phyloP scores from a whole-genome alignment of 768 basidiomycete species.

The Gyrodon lividus region DNA sequence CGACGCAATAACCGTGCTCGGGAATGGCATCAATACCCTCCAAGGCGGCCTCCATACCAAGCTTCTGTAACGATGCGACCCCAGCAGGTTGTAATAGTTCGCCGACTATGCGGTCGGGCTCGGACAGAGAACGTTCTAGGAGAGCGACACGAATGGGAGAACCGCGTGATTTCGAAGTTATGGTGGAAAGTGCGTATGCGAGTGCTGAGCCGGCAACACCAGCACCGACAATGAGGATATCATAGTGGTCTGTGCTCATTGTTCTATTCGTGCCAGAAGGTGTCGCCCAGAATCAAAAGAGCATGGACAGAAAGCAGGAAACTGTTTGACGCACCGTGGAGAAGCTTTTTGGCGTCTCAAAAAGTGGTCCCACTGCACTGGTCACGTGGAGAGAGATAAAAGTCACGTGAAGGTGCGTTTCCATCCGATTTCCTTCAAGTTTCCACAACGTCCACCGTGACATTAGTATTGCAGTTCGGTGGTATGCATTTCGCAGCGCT shows the following conservation, averaged over 20 bases:
- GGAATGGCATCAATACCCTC: conserved; percentile 88
- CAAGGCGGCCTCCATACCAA: conserved; percentile 75
- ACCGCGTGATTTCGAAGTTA: conserved; percentile 39
- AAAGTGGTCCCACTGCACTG: background rate
- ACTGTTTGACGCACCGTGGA: no score
- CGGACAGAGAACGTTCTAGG: conserved; percentile 86
- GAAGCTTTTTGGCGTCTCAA: background rate
- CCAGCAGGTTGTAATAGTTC: conserved; percentile 96
- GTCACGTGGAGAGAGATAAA: background rate
- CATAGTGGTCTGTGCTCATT: conserved; percentile 43
- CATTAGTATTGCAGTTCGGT: no score
- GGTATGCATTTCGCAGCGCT: background rate
- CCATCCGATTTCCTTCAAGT: no score
- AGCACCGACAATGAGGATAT: conserved; percentile 88
- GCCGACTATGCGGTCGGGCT: conserved; percentile 96
- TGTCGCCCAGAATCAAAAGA: background rate
- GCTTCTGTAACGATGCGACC: conserved; percentile 64
- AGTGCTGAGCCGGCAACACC: conserved; percentile 88
- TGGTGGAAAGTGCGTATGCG: conserved; percentile 76
- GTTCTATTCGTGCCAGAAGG: background rate
- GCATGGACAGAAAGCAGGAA: background rate
- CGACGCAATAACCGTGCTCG: conserved; percentile 83
- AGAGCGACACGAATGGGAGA: conserved; percentile 75
- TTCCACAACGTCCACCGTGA: no score
- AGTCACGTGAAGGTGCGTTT: background rate